Evolutionary conservation across 2,329 filamentous ascomycete genomes (phyloP).

Genomic region (Hyphodiscus sp.): DNA sequence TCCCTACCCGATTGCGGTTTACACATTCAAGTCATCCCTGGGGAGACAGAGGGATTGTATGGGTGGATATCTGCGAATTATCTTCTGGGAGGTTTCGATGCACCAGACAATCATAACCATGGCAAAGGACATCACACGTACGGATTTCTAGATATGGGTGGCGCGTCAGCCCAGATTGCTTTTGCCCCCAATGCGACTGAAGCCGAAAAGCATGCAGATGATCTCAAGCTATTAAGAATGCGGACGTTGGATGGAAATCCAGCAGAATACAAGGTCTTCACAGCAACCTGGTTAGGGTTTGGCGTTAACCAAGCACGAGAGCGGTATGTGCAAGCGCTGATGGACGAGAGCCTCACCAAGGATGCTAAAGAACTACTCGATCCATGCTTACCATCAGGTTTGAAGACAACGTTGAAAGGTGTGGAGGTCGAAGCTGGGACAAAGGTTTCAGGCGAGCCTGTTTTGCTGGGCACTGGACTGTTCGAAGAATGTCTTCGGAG

Average conservation of each 20-base stretch:
- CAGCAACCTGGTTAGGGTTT: constrained; percentile 94
- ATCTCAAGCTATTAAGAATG: constrained; percentile 79
- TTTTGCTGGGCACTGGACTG: constrained; percentile 74
- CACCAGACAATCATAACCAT: constrained; percentile 66
- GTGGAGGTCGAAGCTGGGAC: constrained; percentile 38
- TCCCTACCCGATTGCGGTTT: constrained; percentile 81
- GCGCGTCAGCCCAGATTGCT: constrained; percentile 94
- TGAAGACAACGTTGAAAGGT: constrained; percentile 70
- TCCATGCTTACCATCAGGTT: constrained; percentile 77
- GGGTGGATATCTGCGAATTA: constrained; percentile 98
- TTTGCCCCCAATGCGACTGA: constrained; percentile 94
- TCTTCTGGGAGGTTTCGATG: constrained; percentile 82
- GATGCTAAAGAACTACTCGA: constrained; percentile 69
- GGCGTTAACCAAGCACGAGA: constrained; percentile 90
- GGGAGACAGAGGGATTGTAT: constrained; percentile 92
- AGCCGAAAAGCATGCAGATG: constrained; percentile 79
- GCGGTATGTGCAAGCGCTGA: constrained; percentile 73
- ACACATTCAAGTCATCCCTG: constrained; percentile 90
- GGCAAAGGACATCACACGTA: constrained; percentile 91
- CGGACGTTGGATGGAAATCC: constrained; percentile 73
- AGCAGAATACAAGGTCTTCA: constrained; percentile 83
- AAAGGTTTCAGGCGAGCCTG: constrained; percentile 38
- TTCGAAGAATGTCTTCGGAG: constrained; percentile 79
- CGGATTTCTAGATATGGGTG: constrained; percentile 97
- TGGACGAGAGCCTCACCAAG: constrained; percentile 55